Base-by-base conservation (phyloP, 2,329 filamentous ascomycete genomes). In the Epichloe gansuensis region DNA sequence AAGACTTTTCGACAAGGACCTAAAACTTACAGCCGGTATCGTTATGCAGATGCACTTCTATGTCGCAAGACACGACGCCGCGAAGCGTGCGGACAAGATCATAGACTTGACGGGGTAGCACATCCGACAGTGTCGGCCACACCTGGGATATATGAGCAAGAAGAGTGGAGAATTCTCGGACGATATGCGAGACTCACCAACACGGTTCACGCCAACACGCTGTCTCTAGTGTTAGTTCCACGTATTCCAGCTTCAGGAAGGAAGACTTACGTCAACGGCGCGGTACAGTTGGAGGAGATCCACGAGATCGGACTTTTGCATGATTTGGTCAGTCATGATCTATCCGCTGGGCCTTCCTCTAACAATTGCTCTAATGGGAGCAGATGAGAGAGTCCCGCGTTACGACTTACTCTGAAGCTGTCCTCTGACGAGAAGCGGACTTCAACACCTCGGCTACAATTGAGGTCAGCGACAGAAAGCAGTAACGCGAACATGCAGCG, bases 81-180 rank as follows among this genome's bases (percentile, higher is more conserved):
- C 89, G 79, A 47, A 95, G 79, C 13, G 89, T 93, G 65, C 88
- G 77, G 58, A 95, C 83, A 34, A 94, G 78, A 66, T 95, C 86
- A 70, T 91, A 95, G 54, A 95, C 90, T 73, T 94, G 87, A 65
- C 89, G 91, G 90, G 37, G 81, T 82, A 54, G 88, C 88, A 63
- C 86, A 89, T 55, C 87, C 87, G 88, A 95, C 90, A 11, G 90
- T 96, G 68, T 96, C 91, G 48, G 91, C 91, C 67, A 96, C 90
- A 73, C 47, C 47, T 49, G 47, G 11, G 37, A 49, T n/a, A 13
- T 21, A 11, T 49, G 25, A 41, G 47, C 23, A 41, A 17, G 25
- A 34, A 41, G n/a, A 4, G 25, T 13, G 35, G 17, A 34, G 25
- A 12, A 28, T 17, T 6, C 23, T 37, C 37, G n/a, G 5, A 28